Evolutionary conservation across 2,329 filamentous ascomycete genomes (phyloP).

Genomic region (Claviceps lovelessii): DNA sequence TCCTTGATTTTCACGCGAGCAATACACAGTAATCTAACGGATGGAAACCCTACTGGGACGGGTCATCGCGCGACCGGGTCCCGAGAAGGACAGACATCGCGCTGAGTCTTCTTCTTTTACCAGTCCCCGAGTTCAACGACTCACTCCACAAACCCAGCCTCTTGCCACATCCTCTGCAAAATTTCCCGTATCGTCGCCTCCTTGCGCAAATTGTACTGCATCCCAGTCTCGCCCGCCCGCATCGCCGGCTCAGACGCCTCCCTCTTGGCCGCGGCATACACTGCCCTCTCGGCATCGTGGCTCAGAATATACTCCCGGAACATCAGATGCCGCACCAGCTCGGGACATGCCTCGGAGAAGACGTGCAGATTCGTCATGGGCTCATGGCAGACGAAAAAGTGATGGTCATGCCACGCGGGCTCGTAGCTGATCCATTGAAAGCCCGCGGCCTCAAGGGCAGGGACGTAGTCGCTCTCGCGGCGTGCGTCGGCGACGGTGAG

Average conservation of each 20-base stretch:
- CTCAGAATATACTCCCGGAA: constrained; percentile 28
- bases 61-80: no score
- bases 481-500: constrained; percentile 26
- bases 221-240: constrained; percentile 17
- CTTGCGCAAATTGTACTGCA: constrained; percentile 28
- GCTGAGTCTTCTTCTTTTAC: no score
- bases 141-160: not conserved
- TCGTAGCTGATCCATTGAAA: no score
- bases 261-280: constrained; percentile 19
- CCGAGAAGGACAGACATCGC: no score
- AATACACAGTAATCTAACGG: no score
- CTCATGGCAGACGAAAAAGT: constrained; percentile 24
- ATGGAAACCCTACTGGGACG: no score
- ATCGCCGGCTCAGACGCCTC: constrained; percentile 1
- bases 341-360: constrained; percentile 27
- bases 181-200: constrained; percentile 24
- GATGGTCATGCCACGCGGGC: no score
- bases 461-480: constrained; percentile 28
- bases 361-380: constrained; percentile 33
- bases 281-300: constrained; percentile 21
- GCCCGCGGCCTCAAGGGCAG: constrained; percentile 21
- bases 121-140: no score
- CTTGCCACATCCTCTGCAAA: constrained; percentile 11
- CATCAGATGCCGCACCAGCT: constrained; percentile 25
- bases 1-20: no score